phyloP scores from a whole-genome alignment of 768 basidiomycete species.

The Goffeauzyma gilvescens region DNA sequence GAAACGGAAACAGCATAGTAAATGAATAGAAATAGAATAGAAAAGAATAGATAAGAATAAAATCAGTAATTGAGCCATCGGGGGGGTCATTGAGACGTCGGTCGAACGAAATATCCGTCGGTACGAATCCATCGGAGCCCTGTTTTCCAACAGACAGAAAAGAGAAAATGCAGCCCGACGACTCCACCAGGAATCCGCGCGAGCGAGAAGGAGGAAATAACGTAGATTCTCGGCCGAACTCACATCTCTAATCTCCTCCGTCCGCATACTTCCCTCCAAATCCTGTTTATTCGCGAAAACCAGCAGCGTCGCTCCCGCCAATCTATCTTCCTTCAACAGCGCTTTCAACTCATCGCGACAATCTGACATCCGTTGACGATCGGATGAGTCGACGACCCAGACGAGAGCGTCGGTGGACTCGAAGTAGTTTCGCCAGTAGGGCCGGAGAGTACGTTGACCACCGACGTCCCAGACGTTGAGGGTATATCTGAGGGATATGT shows the following conservation, averaged over 20 bases:
- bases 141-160: too few species aligned
- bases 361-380: slow-evolving; percentile 72
- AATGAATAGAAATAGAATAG: too few species aligned
- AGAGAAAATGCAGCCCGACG: too few species aligned
- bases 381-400: slow-evolving; percentile 95
- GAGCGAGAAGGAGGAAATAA: slow-evolving; percentile 15
- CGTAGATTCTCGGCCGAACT: slow-evolving; percentile 28
- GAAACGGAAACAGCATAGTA: not conserved
- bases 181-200: too few species aligned
- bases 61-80: too few species aligned
- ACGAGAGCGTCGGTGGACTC: slow-evolving; percentile 95
- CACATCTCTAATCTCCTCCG: slow-evolving; percentile 64
- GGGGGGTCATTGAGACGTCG: too few species aligned
- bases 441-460: slow-evolving; percentile 81
- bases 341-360: slow-evolving; percentile 72
- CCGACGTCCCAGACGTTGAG: slow-evolving; percentile 91
- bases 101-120: too few species aligned
- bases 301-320: slow-evolving; percentile 86
- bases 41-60: too few species aligned
- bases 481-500: slow-evolving; percentile 57
- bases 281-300: slow-evolving; percentile 98
- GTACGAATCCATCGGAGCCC: too few species aligned
- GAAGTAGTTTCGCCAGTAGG: slow-evolving; percentile 98
- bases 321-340: slow-evolving; percentile 73
- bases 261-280: slow-evolving; percentile 64